Base-by-base conservation (phyloP, 768 basidiomycete species). In the Tricholoma terreum region DNA sequence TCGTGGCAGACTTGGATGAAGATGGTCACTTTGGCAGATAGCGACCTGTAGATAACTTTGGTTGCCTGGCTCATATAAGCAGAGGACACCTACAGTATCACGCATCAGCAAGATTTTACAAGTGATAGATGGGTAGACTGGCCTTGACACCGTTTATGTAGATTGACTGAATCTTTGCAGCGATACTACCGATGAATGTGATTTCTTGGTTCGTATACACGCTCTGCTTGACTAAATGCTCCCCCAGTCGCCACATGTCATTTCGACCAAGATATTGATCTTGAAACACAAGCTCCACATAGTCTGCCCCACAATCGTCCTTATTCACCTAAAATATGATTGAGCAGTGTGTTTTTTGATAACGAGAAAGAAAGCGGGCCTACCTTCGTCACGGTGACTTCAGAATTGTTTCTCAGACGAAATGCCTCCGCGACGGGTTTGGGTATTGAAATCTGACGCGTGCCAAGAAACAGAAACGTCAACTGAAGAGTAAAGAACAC, bases 1-100 rank as follows among this genome's bases (percentile, higher is more conserved):
- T 98, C 97, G 49, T 87, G 84, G 69, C 94, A 96, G 14, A 99
- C 90, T 77, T 98, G 95, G 49, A 99, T 93, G 70, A 97, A 96
- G 55, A 98, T 88, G 17, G 92, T 97, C 34, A 89, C 82, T 66
- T 90, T 93, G 42, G 95, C 94, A 1, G 94, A 95, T 45, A 94
- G 84, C 11, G 93, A 93, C 40, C 97, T 83, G 65, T 88, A 95
- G 31, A 99, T 85, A 11, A 89, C 76, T 70, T 94, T 95, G 8
- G 96, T 98, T n/a, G 82, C 74, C 22, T 87, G 71, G 1, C 89
- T 90, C 61, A 97, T 81, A 56, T 84, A 85, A 0, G 87, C 94
- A 22, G 92, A 89, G 7, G 87, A 84, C n/a, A 88, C 86, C 90
- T 93, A 61, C 35, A 15, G n/a, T 48, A 31, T 7, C 17, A 38